A percentile compares a stretch with the other conserved stretches of the same genome.
These are phyloP conservation scores for Dryas octopetala DNA, from an alignment of 306 rosid genomes.

Conservation along the genomic window DNA sequence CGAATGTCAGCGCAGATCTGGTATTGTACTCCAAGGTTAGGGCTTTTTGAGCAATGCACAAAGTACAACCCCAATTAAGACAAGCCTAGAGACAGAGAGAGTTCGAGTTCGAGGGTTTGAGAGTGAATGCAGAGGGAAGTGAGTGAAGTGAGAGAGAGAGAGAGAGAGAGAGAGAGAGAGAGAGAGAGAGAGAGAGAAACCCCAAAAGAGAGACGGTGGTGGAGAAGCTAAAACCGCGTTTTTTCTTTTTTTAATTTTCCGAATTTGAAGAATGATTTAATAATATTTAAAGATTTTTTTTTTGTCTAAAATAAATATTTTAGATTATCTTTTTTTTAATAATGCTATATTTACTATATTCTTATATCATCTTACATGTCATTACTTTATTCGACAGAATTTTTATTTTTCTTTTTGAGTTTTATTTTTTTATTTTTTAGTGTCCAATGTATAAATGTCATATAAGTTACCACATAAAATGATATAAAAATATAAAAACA, in stretches of 20 bases:
- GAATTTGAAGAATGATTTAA: neutral
- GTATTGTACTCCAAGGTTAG: neutral
- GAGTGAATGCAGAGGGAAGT: constrained; percentile 22
- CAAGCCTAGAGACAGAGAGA: neutral
- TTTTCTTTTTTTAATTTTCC: neutral
- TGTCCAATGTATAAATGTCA: too few relatives aligned
- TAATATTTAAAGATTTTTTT: neutral
- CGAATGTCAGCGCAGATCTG: constrained; percentile 47
- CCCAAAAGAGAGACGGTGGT: constrained; percentile 34
- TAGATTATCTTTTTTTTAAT: too few relatives aligned
- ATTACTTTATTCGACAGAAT: too few relatives aligned
- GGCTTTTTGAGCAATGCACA: neutral
- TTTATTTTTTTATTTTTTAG: too few relatives aligned
- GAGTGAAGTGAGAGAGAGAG: constrained; percentile 12
- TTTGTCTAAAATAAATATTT: neutral
- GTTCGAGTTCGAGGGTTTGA: neutral
- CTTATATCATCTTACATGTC: too few relatives aligned
- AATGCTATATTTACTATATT: too few relatives aligned
- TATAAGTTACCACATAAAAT: too few relatives aligned
- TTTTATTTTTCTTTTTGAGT: too few relatives aligned
- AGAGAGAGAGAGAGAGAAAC: constrained; percentile 19
- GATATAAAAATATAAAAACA: too few relatives aligned
- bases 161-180: constrained; percentile 8
- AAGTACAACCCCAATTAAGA: neutral
- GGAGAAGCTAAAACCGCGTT: constrained; percentile 42